A percentile compares a stretch with the other conserved stretches of the same genome.
Conservation (phyloP, 257 asterid species). For the Plantago elongata region DNA sequence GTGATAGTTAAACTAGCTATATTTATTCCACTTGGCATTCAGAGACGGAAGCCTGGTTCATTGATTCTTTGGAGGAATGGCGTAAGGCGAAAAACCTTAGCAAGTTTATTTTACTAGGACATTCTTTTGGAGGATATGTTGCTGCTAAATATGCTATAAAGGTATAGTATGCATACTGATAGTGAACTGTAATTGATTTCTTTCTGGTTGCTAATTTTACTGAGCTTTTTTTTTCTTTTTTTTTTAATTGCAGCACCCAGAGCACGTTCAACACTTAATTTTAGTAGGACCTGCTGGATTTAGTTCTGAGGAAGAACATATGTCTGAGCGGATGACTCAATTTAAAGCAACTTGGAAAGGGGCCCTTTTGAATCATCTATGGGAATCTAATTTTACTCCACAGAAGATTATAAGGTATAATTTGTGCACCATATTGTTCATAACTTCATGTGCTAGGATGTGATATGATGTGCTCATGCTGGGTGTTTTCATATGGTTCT, state of each 20-base stretch:
- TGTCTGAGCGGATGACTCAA: conserved; percentile 49
- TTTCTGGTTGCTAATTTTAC: conserved; percentile 16
- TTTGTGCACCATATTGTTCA: not conserved
- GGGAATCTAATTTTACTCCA: conserved; percentile 98
- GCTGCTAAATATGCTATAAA: conserved; percentile 88
- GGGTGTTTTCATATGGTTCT: too few species aligned
- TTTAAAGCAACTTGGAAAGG: conserved; percentile 92
- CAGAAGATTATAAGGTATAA: conserved; percentile 74
- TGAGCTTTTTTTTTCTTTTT: conserved; percentile 16
- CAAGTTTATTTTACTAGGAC: conserved; percentile 92
- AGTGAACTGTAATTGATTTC: conserved; percentile 4
- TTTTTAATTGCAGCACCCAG: conserved; percentile 67
- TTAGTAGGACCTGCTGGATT: conserved; percentile 97
- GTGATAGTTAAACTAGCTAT: not conserved
- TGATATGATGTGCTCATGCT: not conserved
- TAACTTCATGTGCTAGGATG: conserved; percentile 17
- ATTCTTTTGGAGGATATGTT: conserved; percentile 96
- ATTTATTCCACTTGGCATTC: not conserved
- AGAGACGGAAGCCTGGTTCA: conserved; percentile 93
- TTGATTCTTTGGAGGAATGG: conserved; percentile 92
- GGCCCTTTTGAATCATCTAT: conserved; percentile 69
- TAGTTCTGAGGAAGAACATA: conserved; percentile 65
- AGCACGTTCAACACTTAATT: conserved; percentile 77
- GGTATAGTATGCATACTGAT: conserved; percentile 32
- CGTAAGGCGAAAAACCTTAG: conserved; percentile 78